Evolutionary conservation across 129 eudicot genomes (phyloP).

Genomic region (Saposhnikovia divaricata): DNA sequence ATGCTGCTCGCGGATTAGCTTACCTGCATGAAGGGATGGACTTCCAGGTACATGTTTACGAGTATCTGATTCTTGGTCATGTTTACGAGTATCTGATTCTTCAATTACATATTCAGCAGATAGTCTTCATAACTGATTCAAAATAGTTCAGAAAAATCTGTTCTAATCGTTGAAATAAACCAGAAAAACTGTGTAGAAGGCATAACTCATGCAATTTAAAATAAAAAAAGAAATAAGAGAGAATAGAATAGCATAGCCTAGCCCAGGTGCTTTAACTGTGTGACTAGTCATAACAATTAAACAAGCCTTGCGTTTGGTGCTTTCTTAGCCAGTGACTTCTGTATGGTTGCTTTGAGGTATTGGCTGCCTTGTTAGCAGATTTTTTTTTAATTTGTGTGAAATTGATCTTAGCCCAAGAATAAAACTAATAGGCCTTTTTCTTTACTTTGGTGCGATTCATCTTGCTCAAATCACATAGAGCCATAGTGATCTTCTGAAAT

Average conservation of each 20-base stretch:
- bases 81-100: background rate
- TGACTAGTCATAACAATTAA: background rate
- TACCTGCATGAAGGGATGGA: conserved; percentile 92
- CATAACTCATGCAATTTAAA: no score
- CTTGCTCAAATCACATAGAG: background rate
- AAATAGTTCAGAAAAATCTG: background rate
- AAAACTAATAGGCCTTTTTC: background rate
- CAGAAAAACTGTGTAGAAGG: no score
- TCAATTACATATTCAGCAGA: background rate
- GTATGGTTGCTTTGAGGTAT: background rate
- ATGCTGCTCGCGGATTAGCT: conserved; percentile 78
- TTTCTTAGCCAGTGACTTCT: background rate
- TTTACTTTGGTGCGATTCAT: background rate
- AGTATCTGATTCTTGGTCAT: background rate
- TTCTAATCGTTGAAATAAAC: background rate
- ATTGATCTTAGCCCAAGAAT: background rate
- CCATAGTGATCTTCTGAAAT: background rate
- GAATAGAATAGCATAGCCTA: background rate
- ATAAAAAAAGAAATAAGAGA: background rate
- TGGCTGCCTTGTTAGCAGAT: background rate
- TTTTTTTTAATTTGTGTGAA: background rate
- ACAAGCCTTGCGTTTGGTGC: background rate
- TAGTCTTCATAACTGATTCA: background rate
- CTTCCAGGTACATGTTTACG: conserved; percentile 43
- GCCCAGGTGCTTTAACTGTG: background rate